Evolutionary conservation across 495 filamentous ascomycete species (phyloP).

Genomic region (Neurospora sp.): DNA sequence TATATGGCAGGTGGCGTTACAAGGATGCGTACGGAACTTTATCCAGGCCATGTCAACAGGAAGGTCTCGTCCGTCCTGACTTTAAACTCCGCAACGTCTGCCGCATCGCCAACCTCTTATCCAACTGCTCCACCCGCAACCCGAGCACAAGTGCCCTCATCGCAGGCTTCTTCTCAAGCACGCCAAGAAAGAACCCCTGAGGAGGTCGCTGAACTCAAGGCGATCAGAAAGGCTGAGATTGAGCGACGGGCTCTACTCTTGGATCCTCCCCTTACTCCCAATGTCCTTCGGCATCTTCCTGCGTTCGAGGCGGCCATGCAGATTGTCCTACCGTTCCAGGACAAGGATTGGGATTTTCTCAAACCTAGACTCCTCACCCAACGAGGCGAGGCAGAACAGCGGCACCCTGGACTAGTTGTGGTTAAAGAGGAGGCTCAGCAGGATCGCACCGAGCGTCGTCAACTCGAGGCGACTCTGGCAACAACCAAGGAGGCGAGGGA

Average conservation of each 20-base stretch:
- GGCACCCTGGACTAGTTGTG: conserved; percentile 34
- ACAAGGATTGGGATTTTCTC: conserved; percentile 53
- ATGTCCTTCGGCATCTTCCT: conserved; percentile 53
- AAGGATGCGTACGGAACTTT: conserved; percentile 25
- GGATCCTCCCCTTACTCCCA: conserved; percentile 48
- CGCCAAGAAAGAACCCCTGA: conserved; percentile 34
- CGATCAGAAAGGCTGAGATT: conserved; percentile 51
- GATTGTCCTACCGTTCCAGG: conserved; percentile 52
- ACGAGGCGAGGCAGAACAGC: conserved; percentile 44
- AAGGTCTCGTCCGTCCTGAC: not conserved
- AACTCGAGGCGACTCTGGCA: conserved; percentile 17
- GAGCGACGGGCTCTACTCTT: conserved; percentile 53
- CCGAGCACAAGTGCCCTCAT: not conserved
- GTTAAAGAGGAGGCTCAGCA: conserved; percentile 32
- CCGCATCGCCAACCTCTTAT: not conserved
- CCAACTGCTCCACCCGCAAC: not conserved
- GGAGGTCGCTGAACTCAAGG: conserved; percentile 44
- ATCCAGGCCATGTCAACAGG: conserved; percentile 11
- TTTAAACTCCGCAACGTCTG: not conserved
- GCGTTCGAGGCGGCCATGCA: conserved; percentile 61
- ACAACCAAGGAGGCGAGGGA: conserved; percentile 49
- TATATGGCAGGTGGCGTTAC: conserved; percentile 39
- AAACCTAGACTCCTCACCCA: conserved; percentile 57
- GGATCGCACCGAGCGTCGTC: conserved; percentile 15
- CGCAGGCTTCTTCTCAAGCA: not conserved